Conservation (phyloP, 192 early-diverging fungal genomes). For the Gonapodya sp. region DNA sequence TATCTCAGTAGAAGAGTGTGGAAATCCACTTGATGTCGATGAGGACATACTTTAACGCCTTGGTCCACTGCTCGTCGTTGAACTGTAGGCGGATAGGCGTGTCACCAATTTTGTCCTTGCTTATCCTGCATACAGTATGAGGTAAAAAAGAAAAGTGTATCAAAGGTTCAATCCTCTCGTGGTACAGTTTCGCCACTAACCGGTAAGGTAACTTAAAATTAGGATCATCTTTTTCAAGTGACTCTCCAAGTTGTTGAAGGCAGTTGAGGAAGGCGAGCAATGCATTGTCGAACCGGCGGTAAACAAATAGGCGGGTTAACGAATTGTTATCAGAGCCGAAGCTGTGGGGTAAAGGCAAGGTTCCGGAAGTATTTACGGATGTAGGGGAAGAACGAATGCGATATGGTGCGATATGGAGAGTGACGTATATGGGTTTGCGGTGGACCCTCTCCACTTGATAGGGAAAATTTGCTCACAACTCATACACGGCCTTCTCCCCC, state of each 20-base stretch:
- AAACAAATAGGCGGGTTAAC: conserved; percentile 67
- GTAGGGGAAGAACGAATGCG: neutral
- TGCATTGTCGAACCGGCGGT: conserved; percentile 74
- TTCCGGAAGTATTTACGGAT: neutral
- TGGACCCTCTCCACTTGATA: neutral
- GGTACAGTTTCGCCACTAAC: conserved; percentile 24
- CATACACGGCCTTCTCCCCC: conserved; percentile 60
- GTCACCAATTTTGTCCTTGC: conserved; percentile 82
- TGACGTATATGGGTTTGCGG: too few species aligned
- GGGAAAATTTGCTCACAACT: conserved; percentile 50
- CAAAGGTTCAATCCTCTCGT: neutral
- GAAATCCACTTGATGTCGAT: conserved; percentile 85
- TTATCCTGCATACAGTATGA: conserved; percentile 41
- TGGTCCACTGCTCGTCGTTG: conserved; percentile 87
- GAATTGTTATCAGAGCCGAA: conserved; percentile 77
- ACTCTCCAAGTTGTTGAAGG: conserved; percentile 77
- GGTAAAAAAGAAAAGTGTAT: neutral
- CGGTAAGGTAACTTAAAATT: conserved; percentile 75
- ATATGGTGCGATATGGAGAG: neutral
- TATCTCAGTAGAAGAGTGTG: conserved; percentile 43
- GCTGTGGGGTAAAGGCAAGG: conserved; percentile 20
- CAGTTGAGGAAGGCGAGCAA: conserved; percentile 87
- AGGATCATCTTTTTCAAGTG: conserved; percentile 59
- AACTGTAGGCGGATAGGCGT: conserved; percentile 75
- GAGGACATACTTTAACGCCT: conserved; percentile 77